Conservation (phyloP, 352 stramenopile genomes). For the Pythium guiyangense region DNA sequence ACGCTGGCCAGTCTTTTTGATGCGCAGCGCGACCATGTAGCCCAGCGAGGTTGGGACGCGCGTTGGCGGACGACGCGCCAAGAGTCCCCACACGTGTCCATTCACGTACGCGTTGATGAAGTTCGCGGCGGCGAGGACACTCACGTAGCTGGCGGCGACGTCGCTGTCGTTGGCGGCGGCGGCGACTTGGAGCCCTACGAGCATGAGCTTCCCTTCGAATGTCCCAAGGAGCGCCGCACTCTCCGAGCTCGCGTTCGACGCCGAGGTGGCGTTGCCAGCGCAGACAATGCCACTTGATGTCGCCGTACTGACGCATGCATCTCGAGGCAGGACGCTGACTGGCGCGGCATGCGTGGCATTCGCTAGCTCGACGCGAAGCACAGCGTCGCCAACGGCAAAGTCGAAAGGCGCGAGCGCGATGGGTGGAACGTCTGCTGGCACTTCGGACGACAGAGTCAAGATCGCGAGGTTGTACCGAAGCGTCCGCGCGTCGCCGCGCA, state of each 20-base stretch:
- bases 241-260: neutral
- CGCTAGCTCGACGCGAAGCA: no score
- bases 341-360: no score
- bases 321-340: neutral
- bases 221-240: constrained; percentile 4
- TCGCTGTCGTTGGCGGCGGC: neutral
- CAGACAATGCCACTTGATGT: constrained; percentile 1
- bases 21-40: neutral
- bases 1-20: neutral
- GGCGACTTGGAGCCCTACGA: constrained; percentile 7
- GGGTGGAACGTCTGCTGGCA: no score
- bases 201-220: neutral
- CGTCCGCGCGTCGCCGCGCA: no score
- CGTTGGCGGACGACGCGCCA: neutral
- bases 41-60: neutral
- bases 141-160: neutral
- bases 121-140: neutral
- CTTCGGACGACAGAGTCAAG: no score
- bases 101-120: constrained; percentile 9
- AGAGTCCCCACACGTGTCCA: neutral
- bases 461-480: no score
- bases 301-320: neutral
- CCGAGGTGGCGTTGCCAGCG: neutral
- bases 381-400: no score
- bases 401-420: no score